phyloP scores from a whole-genome alignment of 1,139 yeast genomes.

The Taiozyma sp. region DNA sequence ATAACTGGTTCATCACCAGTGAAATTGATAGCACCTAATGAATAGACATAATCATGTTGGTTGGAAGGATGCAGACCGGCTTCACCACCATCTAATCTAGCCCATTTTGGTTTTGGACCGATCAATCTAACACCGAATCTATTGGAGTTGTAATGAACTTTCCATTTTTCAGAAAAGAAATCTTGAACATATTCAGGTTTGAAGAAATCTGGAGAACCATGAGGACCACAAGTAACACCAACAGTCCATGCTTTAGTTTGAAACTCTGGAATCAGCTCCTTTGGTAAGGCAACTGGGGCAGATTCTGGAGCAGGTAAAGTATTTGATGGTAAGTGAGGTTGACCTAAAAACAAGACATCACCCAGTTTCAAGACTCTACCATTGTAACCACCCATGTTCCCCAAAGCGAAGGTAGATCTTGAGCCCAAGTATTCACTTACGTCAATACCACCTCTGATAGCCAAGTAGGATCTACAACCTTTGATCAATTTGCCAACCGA shows the following conservation, averaged over 20 bases:
- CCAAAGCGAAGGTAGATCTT: constrained; percentile 94
- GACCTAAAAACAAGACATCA: constrained; percentile 84
- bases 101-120: constrained; percentile 98
- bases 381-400: constrained; percentile 90
- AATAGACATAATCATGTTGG: constrained; percentile 95
- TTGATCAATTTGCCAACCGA: constrained; percentile 72
- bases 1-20: constrained; percentile 99
- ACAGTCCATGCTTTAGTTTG: constrained; percentile 67
- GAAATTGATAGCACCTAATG: constrained; percentile 93
- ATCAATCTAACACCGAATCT: constrained; percentile 92
- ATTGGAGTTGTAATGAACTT: constrained; percentile 94
- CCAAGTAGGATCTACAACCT: constrained; percentile 89
- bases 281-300: constrained; percentile 56
- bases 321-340: constrained; percentile 64
- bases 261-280: constrained; percentile 50
- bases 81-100: constrained; percentile 95
- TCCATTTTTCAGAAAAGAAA: constrained; percentile 80
- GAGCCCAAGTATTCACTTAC: constrained; percentile 93
- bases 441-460: constrained; percentile 90
- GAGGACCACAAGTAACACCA: constrained; percentile 96
- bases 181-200: constrained; percentile 67
- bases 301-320: constrained; percentile 67
- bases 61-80: constrained; percentile 98
- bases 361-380: constrained; percentile 91
- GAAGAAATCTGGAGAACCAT: constrained; percentile 95